Evolutionary conservation across 768 basidiomycete genomes (phyloP).

Genomic region (Calocera cornea): DNA sequence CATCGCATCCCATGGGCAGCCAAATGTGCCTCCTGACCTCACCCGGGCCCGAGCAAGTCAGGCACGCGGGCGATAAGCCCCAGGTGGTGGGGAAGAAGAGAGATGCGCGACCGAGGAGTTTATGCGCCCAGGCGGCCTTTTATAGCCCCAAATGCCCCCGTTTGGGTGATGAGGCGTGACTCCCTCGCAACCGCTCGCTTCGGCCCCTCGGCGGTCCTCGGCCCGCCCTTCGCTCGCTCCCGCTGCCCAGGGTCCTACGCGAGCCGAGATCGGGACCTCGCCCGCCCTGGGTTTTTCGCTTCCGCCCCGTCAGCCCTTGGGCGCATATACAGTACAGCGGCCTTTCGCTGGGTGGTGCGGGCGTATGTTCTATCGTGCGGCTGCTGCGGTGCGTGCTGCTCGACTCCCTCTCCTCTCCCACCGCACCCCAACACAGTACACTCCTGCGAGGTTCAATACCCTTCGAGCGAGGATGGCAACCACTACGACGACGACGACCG

Average conservation of each 20-base stretch:
- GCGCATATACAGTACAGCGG: background rate
- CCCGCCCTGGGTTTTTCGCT: background rate
- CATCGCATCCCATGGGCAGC: too few relatives aligned
- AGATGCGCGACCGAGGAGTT: too few relatives aligned
- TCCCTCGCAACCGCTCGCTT: background rate
- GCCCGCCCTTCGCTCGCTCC: background rate
- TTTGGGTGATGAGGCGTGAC: too few relatives aligned
- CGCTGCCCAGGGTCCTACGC: background rate
- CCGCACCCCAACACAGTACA: background rate
- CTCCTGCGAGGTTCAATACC: background rate
- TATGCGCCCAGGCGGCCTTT: too few relatives aligned
- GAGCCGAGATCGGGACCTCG: background rate
- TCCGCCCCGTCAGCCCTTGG: background rate
- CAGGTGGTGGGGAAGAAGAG: too few relatives aligned
- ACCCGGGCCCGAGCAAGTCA: too few relatives aligned
- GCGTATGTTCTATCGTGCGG: constrained; percentile 2
- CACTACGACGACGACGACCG: background rate
- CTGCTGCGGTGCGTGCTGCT: background rate
- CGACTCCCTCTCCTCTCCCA: background rate
- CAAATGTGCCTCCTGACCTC: too few relatives aligned
- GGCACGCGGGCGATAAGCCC: too few relatives aligned
- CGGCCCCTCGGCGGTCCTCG: background rate
- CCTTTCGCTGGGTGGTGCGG: too few relatives aligned
- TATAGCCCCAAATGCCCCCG: too few relatives aligned
- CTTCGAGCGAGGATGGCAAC: background rate